Evolutionary conservation across 1,139 yeast genomes (phyloP).

Genomic region (Yamadazyma atlantica): DNA sequence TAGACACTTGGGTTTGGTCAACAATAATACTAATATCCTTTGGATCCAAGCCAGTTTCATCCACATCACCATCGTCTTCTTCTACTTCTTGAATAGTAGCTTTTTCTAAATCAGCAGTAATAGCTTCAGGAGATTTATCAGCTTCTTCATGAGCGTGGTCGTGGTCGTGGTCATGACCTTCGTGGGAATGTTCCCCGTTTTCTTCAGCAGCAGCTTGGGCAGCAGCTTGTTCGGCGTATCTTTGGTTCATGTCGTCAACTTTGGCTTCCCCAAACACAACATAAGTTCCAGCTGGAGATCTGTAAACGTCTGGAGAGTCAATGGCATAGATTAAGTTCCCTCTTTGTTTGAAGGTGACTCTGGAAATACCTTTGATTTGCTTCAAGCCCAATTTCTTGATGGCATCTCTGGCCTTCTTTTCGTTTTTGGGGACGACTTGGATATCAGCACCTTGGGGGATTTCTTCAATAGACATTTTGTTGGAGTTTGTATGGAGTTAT

Average conservation of each 20-base stretch:
- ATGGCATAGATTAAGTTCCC: conserved; percentile 92
- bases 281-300: conserved; percentile 90
- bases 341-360: conserved; percentile 95
- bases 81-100: conserved; percentile 59
- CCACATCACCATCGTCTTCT: conserved; percentile 69
- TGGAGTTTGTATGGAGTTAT: background rate
- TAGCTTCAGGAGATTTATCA: conserved; percentile 68
- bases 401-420: conserved; percentile 93
- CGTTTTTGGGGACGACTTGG: conserved; percentile 82
- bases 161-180: conserved; percentile 30
- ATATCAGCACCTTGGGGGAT: conserved; percentile 89
- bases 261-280: conserved; percentile 98
- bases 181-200: conserved; percentile 20
- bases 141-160: conserved; percentile 20
- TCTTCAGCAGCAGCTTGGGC: conserved; percentile 54
- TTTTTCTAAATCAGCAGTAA: conserved; percentile 88
- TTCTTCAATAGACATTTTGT: conserved; percentile 56
- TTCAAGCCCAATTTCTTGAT: conserved; percentile 88
- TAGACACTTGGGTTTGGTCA: conserved; percentile 87
- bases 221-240: conserved; percentile 74
- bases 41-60: conserved; percentile 75
- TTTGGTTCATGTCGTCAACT: conserved; percentile 86
- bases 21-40: conserved; percentile 80
- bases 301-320: conserved; percentile 94
- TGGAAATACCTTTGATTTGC: conserved; percentile 87